Evolutionary conservation across 352 stramenopile genomes (phyloP), one percentile per base, ranked within the genome.

Genomic region (Aphanomyces euteiches): DNA sequence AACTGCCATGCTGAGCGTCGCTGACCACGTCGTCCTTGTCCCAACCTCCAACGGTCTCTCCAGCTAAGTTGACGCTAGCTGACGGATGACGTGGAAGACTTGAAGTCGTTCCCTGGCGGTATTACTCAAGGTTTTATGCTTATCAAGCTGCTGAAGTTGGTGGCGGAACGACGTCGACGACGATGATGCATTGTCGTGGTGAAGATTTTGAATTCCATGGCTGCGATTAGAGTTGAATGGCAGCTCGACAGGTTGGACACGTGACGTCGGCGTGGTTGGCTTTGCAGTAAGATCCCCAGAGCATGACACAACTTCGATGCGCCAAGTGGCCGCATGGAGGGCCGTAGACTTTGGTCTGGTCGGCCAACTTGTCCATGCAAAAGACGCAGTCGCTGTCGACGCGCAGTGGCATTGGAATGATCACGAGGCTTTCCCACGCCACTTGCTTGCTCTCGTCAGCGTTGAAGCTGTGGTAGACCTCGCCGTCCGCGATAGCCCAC

Each of bases 401-500:
- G 43, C 17, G 10, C 43, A 50, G 17, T 50, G 43, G 43, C 43
- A n/a, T 50, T n/a, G 17, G n/a, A 10, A 59, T 10, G 38, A 59
- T n/a, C 17, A 36, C 50, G 50, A 59, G 50, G 50, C 50, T 59
- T 19, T 36, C n/a, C 50, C 50, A 59, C 5, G 28, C 5, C 50
- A 36, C 6, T 34, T 39, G 12, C n/a, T 59, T 59, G 50, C 50
- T 37, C 7, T 59, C 50, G 17, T 36, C 50, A 5, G n/a, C 12
- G 50, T 8, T 36, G 28, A 59, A 37, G 5, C n/a, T n/a, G 19
- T 37, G n/a, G 50, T 59, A 59, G 50, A 36, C 50, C 3, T 66
- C 60, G 17, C 60, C 60, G 3, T 21, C 60, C 17, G 60, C 60
- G 13, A 54, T 21, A 13, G 6, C 7, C 60, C 60, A 67, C 1